Evolutionary conservation across 768 basidiomycete genomes (phyloP).

Genomic region (Suillus weaverae): DNA sequence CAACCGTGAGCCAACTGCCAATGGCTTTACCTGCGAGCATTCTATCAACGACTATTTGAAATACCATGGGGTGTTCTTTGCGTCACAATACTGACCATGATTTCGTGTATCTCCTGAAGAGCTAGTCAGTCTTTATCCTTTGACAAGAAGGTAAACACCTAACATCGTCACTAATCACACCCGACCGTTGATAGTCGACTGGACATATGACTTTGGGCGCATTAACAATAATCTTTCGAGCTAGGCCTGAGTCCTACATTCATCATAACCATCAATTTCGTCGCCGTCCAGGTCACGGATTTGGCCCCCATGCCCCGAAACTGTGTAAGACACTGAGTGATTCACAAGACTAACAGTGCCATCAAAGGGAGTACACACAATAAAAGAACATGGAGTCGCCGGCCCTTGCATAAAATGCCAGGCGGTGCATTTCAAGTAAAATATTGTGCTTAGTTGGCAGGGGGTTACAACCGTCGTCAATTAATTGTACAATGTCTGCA

Average conservation of each 20-base stretch:
- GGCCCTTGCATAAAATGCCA: neutral
- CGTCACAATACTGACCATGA: neutral
- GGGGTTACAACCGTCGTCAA: neutral
- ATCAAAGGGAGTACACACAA: neutral
- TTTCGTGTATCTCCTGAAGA: neutral
- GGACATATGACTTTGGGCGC: neutral
- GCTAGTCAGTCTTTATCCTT: neutral
- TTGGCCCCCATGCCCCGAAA: slow-evolving; percentile 1
- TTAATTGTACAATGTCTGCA: neutral
- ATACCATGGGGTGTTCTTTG: neutral
- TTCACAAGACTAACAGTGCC: neutral
- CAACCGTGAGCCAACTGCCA: slow-evolving; percentile 1
- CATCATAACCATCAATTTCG: slow-evolving; percentile 5
- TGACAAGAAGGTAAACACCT: neutral
- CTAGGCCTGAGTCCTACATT: neutral
- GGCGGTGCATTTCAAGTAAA: neutral
- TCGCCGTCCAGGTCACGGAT: neutral
- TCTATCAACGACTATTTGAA: neutral
- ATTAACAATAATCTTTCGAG: neutral
- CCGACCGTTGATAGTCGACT: neutral
- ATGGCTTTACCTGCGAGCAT: neutral
- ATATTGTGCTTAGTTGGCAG: neutral
- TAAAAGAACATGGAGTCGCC: slow-evolving; percentile 1
- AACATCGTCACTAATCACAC: slow-evolving; percentile 1
- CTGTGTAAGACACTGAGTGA: neutral